Percentiles rank a stretch among this genome's conserved stretches.
These are phyloP conservation scores for Phytopythium litorale DNA, from an alignment of 352 stramenopile species.

Conservation along the genomic window DNA sequence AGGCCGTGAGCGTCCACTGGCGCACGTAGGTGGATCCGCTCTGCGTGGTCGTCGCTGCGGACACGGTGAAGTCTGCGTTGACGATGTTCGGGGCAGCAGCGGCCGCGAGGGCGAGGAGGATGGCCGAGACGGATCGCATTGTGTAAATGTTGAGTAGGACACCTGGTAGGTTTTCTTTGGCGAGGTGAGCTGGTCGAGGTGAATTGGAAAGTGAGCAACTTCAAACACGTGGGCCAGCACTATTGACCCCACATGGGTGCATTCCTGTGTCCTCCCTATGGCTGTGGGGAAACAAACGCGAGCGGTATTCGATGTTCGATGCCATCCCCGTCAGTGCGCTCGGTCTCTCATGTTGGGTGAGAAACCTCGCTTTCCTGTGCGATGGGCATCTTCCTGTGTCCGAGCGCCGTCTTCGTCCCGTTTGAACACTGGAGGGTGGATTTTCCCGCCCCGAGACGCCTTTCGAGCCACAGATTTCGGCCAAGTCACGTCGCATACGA, in stretches of 20 bases:
- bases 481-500: neutral
- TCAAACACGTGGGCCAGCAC: neutral
- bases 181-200: neutral
- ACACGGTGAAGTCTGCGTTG: conserved; percentile 17
- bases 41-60: conserved; percentile 12
- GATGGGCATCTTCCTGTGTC: neutral
- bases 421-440: neutral
- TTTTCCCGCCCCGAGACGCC: neutral
- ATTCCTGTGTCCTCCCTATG: neutral
- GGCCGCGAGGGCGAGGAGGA: neutral
- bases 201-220: neutral
- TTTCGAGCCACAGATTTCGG: neutral
- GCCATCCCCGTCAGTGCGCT: too few species aligned
- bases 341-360: too few species aligned
- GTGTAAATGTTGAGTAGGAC: neutral
- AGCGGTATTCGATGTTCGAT: neutral
- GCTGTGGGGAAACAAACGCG: too few species aligned
- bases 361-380: neutral
- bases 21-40: conserved; percentile 21
- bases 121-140: conserved; percentile 1
- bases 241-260: neutral
- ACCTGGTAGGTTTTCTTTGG: neutral
- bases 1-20: conserved; percentile 20
- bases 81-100: neutral
- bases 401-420: too few species aligned